Base-by-base conservation (phyloP, 495 filamentous ascomycete genomes). In the Hypoxylon fragiforme region DNA sequence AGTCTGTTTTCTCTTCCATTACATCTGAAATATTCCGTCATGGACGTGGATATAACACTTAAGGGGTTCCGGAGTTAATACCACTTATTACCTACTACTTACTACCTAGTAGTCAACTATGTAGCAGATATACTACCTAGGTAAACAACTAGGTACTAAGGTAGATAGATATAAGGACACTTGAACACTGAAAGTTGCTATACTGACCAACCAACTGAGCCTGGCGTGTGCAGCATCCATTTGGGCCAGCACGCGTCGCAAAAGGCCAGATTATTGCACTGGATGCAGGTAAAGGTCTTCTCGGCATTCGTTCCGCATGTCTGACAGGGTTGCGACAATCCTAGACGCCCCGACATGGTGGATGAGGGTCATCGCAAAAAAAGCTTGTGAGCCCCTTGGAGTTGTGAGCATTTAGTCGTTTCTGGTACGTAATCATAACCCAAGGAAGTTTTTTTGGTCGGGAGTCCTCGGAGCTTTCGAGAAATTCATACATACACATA, bases 211-310 rank as follows among this genome's bases (percentile, higher is more conserved):
- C 69, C 71, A 19, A 65, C 57, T 3, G 67, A 65, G 7, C 67
- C 64, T 7, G 65, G 67, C 3, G 57, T 54, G 47, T 74, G 71
- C 12, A 70, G 20, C 49, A 71, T 39, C 58, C 66, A 64, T 70
- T 72, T 54, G 35, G 63, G 36, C 73, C 73, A 58, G 54, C 71
- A 74, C 1, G 35, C 44, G 3, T 71, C 68, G 53, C 71, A 74
- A 43, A 70, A 73, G 12, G 62, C 24, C 70, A 84, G 40, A 78
- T 70, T 70, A 50, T 70, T 70, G 30, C 67, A 70, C 35, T 70
- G 67, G 11, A 68, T 65, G 60, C 65, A 70, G 21, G 67, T 68
- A 51, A 56, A 70, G 0, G 53, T 63, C 41, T 41, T 68, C 7
- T 58, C 51, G 35, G 51, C 50, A 42, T 46, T 61, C 14, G 49